phyloP scores from a whole-genome alignment of 2,329 filamentous ascomycete species.

The Rasamsonia emersonii region DNA sequence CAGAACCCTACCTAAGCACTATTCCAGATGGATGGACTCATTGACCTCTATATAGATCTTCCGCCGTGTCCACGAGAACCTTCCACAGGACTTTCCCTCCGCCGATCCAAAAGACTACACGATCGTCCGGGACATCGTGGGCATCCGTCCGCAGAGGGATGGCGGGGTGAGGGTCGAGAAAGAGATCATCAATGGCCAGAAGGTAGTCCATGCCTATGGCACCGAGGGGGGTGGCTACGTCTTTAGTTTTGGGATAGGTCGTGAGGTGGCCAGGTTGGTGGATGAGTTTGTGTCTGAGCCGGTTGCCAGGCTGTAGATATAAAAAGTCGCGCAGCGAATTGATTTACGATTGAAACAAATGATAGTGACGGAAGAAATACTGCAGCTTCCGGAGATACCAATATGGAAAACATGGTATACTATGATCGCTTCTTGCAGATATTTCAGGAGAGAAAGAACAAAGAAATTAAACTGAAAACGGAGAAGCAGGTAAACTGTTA shows the following conservation, averaged over 20 bases:
- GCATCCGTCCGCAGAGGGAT: conserved; percentile 13
- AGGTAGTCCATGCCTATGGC: conserved; percentile 22
- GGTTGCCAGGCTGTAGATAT: no score
- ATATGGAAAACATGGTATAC: no score
- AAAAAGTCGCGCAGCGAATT: no score
- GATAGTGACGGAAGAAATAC: no score
- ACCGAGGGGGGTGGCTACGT: conserved; percentile 17
- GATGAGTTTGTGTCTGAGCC: no score
- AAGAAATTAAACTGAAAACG: no score
- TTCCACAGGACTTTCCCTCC: conserved; percentile 13
- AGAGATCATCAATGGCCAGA: conserved; percentile 17
- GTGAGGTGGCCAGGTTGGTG: not conserved
- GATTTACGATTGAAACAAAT: no score
- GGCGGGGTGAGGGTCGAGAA: conserved; percentile 19
- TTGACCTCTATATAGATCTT: conserved; percentile 11
- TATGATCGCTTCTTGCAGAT: no score
- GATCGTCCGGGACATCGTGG: conserved; percentile 17
- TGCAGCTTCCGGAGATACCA: no score
- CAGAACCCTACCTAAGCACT: not conserved
- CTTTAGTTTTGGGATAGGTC: conserved; percentile 17
- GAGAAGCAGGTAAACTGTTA: no score
- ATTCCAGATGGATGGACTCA: not conserved
- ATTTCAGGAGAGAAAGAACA: no score
- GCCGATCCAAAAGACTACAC: conserved; percentile 10
- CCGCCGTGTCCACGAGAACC: conserved; percentile 12